Evolutionary conservation across 2,329 filamentous ascomycete genomes (phyloP).

Genomic region (Exophiala sideris): DNA sequence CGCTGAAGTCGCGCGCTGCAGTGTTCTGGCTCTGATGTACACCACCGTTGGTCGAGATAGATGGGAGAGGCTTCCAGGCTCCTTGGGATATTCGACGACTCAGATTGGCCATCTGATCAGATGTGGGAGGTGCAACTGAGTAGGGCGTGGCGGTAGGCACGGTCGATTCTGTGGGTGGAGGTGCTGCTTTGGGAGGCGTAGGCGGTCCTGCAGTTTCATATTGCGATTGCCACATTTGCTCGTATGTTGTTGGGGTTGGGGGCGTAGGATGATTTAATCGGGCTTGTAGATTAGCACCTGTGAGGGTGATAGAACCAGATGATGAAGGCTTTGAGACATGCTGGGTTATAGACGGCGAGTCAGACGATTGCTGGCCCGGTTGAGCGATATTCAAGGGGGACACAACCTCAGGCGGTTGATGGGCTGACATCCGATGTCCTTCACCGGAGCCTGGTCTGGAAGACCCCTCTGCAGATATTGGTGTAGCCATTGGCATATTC

Average conservation of each 20-base stretch:
- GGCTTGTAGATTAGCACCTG: constrained; percentile 32
- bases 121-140: constrained; percentile 10
- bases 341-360: background rate
- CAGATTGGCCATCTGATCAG: constrained; percentile 25
- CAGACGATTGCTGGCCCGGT: background rate
- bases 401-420: constrained; percentile 5
- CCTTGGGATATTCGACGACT: constrained; percentile 17
- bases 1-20: constrained; percentile 7
- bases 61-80: constrained; percentile 11
- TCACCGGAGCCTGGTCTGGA: constrained; percentile 21
- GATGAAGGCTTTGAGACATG: constrained; percentile 5
- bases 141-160: constrained; percentile 2
- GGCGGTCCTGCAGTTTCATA: background rate
- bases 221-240: constrained; percentile 9
- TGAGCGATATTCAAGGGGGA: constrained; percentile 13
- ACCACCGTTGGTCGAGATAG: constrained; percentile 2
- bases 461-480: constrained; percentile 10
- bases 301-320: constrained; percentile 25
- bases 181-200: background rate
- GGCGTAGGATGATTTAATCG: constrained; percentile 34
- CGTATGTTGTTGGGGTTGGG: constrained; percentile 24
- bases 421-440: constrained; percentile 10
- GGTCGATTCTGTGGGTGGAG: background rate
- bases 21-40: background rate
- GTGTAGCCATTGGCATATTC: constrained; percentile 4